Conservation (phyloP, 768 basidiomycete genomes). For the Hebeloma cylindrosporum region DNA sequence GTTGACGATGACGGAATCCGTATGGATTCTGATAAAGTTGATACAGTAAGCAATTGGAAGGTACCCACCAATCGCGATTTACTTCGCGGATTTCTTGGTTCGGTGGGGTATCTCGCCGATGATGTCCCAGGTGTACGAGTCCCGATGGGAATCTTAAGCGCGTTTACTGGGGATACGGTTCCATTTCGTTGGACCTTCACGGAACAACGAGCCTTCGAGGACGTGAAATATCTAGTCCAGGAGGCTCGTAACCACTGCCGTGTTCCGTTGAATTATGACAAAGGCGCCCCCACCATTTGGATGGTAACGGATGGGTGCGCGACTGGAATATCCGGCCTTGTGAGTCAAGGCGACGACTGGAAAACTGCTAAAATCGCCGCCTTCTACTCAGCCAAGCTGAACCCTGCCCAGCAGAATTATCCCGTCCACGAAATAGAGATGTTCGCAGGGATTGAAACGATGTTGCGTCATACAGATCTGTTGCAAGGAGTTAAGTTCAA, state of each 20-base stretch:
- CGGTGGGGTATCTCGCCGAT: constrained; percentile 27
- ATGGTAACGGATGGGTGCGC: constrained; percentile 30
- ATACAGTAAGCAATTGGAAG: constrained; percentile 32
- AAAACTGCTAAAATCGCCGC: constrained; percentile 23
- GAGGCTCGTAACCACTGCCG: constrained; percentile 20
- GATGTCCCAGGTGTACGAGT: constrained; percentile 30
- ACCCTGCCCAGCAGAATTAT: constrained; percentile 36
- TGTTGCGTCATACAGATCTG: constrained; percentile 29
- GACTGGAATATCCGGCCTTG: constrained; percentile 25
- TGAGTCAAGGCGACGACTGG: constrained; percentile 24
- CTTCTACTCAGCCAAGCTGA: constrained; percentile 37
- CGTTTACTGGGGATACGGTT: constrained; percentile 18
- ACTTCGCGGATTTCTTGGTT: constrained; percentile 30
- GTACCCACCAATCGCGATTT: constrained; percentile 29
- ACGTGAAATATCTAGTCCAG: constrained; percentile 25
- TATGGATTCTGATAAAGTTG: constrained; percentile 44
- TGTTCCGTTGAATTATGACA: constrained; percentile 13
- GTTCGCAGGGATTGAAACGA: constrained; percentile 33
- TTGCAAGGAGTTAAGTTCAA: constrained; percentile 31
- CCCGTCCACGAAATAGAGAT: constrained; percentile 39
- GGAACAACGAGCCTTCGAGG: constrained; percentile 33
- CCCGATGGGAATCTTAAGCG: constrained; percentile 33
- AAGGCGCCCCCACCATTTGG: constrained; percentile 20
- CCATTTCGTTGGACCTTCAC: constrained; percentile 25
- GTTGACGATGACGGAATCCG: constrained; percentile 35